Base-by-base conservation (phyloP, 495 filamentous ascomycete genomes). In the Penicillium turbatum region DNA sequence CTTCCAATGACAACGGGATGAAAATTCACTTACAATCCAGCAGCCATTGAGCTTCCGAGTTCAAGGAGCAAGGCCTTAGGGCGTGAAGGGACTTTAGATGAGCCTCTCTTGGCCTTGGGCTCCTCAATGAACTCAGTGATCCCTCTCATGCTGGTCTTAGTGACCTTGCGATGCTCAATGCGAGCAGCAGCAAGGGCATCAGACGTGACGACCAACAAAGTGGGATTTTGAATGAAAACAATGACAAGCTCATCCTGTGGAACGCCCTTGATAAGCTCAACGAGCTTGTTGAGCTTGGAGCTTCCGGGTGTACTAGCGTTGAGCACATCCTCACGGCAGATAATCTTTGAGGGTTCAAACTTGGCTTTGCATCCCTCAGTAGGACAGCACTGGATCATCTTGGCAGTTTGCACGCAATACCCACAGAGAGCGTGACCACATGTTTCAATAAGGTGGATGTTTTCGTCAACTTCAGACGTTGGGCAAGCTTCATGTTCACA, bases 1-100 rank as follows among this genome's bases (percentile, higher is more conserved):
- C 5, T 12, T 41, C 9, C 29, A 16, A 35, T 30, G 45, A 10
- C 27, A 16, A 30, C 30, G 48, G 12, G 5, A 10, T 30, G 16
- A 11, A 13, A 40, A 17, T 5, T 21, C 1, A 77, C 80, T 83
- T 73, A 86, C 83, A 80, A 66, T 27, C 90, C 90, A 8, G 88
- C 81, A 15, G 88, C 82, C 45, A 79, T 75, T n/a, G 79, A 81
- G 51, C 76, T 74, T 5, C 78, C 78, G 4, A 89, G 72, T 51
- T 84, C 82, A 16, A 95, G 65, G n/a, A 93, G 66, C 30, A 90
- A 64, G 1, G 88, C 81, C 58, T 79, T 79, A 3, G 69, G 50
- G 5, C 40, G 19, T 0, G 32, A 21, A 29, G 19, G 8, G 29
- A 10, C 6, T 46, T 29, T 12, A 17, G 24, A 11, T 10, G 12